Evolutionary conservation across 768 basidiomycete genomes (phyloP), one percentile per base, ranked within the genome.

Genomic region (Tephrocybe sp.): DNA sequence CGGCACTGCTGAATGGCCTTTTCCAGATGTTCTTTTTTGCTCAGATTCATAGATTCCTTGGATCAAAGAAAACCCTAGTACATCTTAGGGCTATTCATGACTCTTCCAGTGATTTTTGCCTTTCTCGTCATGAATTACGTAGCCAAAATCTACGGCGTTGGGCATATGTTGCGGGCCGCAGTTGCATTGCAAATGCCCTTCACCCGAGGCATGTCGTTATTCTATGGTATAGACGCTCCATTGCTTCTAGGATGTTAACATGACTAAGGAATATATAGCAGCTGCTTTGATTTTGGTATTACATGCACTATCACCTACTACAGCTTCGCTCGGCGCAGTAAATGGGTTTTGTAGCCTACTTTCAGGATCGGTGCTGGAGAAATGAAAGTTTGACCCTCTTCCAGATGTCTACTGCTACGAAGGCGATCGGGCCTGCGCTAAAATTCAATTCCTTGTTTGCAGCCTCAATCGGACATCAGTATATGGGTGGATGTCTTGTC

Each of bases 11-110:
- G 40, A 86, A 84, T 55, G 87, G 87, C 3, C 19, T 80, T 21
- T 72, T 87, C 62, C 85, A 89, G 60, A 64, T 87, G 22, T 75
- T 83, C 57, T 80, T 81, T 69, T 91, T 89, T 62, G 79, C 87
- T 5, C 65, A 64, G 50, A 64, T 86, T 15, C 77, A 86, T 49
- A 73, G 80, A 40, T 70, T 71, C 1, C 80, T 75, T 45, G 89
- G 89, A 13, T 75, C 84, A 35, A 87, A 83, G 64, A 72, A 59
- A 15, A 68, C 84, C 8, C n/a, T n/a, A n/a, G n/a, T 91, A 83
- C 62, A 63, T 79, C 9, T 40, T 56, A 8, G 79, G 86, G 3
- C 61, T 89, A 16, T 60, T 60, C 7, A 65, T 75, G 13, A 72
- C 72, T 18, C 44, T 87, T 26, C 82, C 84, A 0, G 57, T 77